Evolutionary conservation across 768 basidiomycete species (phyloP).

Genomic region (Phylloporus rhodoxanthus): DNA sequence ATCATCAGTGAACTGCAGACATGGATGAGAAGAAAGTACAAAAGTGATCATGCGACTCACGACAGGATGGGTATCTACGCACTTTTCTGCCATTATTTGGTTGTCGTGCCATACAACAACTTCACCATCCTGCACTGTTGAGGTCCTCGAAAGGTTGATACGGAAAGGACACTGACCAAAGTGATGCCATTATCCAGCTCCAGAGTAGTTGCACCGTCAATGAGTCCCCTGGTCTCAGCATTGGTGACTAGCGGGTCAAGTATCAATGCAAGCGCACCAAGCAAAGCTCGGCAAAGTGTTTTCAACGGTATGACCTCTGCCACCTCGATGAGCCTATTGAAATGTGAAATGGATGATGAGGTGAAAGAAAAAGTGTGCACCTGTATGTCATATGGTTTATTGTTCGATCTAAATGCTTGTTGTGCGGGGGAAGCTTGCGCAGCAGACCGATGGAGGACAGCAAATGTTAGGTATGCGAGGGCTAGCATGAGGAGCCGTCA

Average conservation of each 20-base stretch:
- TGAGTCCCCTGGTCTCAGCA: slow-evolving; percentile 50
- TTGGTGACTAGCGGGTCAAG: slow-evolving; percentile 1
- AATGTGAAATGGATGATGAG: slow-evolving; percentile 4
- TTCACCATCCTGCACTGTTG: slow-evolving; percentile 53
- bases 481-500: slow-evolving; percentile 12
- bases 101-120: slow-evolving; percentile 82
- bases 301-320: slow-evolving; percentile 70
- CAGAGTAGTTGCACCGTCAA: slow-evolving; percentile 70
- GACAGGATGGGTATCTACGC: slow-evolving; percentile 59
- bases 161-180: slow-evolving; percentile 36
- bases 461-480: slow-evolving; percentile 6
- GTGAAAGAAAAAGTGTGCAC: slow-evolving; percentile 22
- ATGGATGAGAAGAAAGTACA: neutral
- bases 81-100: slow-evolving; percentile 56
- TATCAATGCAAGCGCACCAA: slow-evolving; percentile 41
- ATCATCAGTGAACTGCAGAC: slow-evolving; percentile 42
- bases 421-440: slow-evolving; percentile 28
- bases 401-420: slow-evolving; percentile 17
- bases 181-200: slow-evolving; percentile 79
- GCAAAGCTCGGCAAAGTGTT: slow-evolving; percentile 72
- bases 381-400: slow-evolving; percentile 46
- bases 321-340: slow-evolving; percentile 65
- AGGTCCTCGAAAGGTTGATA: neutral
- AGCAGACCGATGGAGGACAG: slow-evolving; percentile 4
- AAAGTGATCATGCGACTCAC: slow-evolving; percentile 33